Evolutionary conservation across 306 rosid genomes (phyloP).

Genomic region (Gastrolobium bilobum): DNA sequence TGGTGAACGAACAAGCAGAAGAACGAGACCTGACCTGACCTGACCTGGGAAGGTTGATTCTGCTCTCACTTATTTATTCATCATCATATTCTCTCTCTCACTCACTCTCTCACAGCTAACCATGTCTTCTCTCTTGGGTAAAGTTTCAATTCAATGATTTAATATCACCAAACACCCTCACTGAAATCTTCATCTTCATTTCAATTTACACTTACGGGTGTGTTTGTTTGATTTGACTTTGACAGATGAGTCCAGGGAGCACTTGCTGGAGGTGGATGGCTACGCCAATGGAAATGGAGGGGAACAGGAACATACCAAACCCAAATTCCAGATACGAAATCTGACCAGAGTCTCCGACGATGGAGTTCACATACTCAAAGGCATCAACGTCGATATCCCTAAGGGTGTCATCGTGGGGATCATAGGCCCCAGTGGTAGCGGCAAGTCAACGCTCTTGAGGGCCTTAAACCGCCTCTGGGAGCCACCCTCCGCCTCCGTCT

Average conservation of each 20-base stretch:
- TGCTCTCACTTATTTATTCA: background rate
- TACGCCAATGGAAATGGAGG: constrained; percentile 7
- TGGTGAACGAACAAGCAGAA: background rate
- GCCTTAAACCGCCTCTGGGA: constrained; percentile 95
- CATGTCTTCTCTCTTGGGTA: constrained; percentile 26
- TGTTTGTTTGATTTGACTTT: background rate
- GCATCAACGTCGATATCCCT: constrained; percentile 67
- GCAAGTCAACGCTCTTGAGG: constrained; percentile 85
- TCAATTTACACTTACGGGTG: background rate
- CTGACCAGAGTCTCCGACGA: constrained; percentile 64
- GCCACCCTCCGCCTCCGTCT: constrained; percentile 72
- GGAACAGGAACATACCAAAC: background rate
- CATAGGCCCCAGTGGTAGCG: constrained; percentile 97
- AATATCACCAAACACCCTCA: background rate
- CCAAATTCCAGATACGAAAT: constrained; percentile 66
- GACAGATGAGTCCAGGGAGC: constrained; percentile 59
- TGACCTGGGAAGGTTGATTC: constrained; percentile 32
- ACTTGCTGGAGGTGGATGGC: constrained; percentile 57
- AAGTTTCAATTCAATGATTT: background rate
- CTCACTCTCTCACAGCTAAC: background rate
- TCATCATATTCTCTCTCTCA: background rate
- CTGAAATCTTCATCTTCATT: background rate
- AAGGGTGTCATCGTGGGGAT: constrained; percentile 75
- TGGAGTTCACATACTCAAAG: constrained; percentile 67
- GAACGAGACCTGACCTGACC: background rate